A percentile compares a stretch with the other conserved stretches of the same genome.
phyloP scores from a whole-genome alignment of 306 rosid genomes.

The Inga laurina region DNA sequence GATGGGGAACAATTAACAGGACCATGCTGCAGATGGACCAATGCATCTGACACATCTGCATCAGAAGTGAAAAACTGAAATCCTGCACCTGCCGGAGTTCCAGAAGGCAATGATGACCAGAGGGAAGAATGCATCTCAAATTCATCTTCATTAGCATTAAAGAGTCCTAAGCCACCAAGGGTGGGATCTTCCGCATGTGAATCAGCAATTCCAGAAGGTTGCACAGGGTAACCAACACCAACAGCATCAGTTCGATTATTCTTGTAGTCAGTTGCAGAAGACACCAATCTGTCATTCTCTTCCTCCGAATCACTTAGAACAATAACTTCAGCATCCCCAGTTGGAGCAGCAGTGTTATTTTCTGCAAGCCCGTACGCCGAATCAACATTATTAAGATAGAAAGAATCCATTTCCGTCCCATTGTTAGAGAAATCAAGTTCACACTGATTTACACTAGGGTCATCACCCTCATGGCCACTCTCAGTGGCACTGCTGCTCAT shows the following conservation, averaged over 20 bases:
- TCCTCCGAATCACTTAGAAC: conserved; percentile 95
- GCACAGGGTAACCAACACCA: conserved; percentile 54
- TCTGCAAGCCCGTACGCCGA: conserved; percentile 65
- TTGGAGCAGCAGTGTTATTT: conserved; percentile 50
- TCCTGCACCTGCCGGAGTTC: conserved; percentile 70
- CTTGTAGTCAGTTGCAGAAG: conserved; percentile 49
- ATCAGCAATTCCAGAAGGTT: conserved; percentile 61
- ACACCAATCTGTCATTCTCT: conserved; percentile 58
- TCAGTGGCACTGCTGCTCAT: conserved; percentile 97
- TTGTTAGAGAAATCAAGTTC: conserved; percentile 69
- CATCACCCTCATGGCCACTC: conserved; percentile 90
- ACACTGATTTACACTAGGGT: conserved; percentile 88
- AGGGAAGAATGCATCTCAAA: conserved; percentile 57
- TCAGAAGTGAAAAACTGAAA: conserved; percentile 81
- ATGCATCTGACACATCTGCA: conserved; percentile 69
- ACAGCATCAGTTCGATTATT: conserved; percentile 52
- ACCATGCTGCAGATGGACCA: conserved; percentile 67
- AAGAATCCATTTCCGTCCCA: conserved; percentile 79
- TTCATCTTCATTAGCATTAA: conserved; percentile 63
- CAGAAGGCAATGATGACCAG: conserved; percentile 72
- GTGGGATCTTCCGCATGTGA: conserved; percentile 67
- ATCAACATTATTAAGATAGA: conserved; percentile 57
- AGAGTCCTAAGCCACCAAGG: conserved; percentile 71
- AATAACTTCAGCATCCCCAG: conserved; percentile 68
- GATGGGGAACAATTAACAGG: conserved; percentile 72